Conservation (phyloP, 352 stramenopile genomes). For the Phytophthora kernoviae region DNA sequence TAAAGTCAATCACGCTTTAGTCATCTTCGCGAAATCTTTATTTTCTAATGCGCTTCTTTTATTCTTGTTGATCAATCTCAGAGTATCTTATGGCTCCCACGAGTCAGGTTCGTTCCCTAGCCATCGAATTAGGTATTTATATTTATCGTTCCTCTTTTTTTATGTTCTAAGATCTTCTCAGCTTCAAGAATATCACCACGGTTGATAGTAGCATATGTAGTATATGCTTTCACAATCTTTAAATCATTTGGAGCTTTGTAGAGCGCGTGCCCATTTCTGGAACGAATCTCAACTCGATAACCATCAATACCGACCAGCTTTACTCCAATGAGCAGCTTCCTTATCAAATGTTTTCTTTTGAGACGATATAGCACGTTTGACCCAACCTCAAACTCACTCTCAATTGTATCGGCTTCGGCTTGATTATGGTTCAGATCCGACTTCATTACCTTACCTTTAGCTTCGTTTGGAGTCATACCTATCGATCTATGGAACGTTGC, state of each 20-base stretch:
- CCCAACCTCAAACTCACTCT: conserved; percentile 1
- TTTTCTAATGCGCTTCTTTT: conserved; percentile 16
- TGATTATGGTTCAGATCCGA: conserved; percentile 16
- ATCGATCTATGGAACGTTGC: conserved; percentile 12
- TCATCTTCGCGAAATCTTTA: no score
- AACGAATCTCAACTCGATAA: conserved; percentile 14
- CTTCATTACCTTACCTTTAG: conserved; percentile 15
- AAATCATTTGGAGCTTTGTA: conserved; percentile 2
- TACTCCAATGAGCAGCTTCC: conserved; percentile 12
- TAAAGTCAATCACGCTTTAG: no score
- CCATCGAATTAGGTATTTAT: no score
- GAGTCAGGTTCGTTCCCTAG: no score
- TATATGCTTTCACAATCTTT: conserved; percentile 18
- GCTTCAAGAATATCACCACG: conserved; percentile 19
- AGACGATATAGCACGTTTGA: conserved; percentile 7
- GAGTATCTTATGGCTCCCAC: no score
- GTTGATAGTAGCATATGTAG: conserved; percentile 5
- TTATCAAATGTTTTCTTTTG: conserved; percentile 19
- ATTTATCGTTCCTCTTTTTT: no score
- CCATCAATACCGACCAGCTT: conserved; percentile 18
- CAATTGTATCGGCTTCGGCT: conserved; percentile 1
- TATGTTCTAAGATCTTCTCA: no score
- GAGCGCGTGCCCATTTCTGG: conserved; percentile 33
- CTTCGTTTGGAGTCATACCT: conserved; percentile 18
- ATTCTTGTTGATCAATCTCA: no score